phyloP scores from a whole-genome alignment of 2,329 filamentous ascomycete species.

The Trichoderma oligosporum region DNA sequence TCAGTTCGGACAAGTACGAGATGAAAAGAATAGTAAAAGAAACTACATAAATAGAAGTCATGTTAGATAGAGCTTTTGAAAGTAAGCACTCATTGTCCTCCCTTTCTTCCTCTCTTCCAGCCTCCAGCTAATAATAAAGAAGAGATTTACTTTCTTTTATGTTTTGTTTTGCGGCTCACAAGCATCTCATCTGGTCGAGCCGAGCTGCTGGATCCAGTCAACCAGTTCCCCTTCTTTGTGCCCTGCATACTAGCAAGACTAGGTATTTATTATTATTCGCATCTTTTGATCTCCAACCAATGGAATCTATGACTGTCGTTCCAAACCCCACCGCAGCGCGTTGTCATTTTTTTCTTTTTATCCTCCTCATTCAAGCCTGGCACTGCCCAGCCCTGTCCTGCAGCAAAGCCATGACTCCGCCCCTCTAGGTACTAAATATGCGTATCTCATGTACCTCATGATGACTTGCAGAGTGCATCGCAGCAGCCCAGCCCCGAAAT shows the following conservation, averaged over 20 bases:
- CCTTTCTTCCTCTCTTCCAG: no score
- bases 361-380: no score
- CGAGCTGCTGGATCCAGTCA: no score
- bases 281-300: neutral
- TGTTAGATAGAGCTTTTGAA: no score
- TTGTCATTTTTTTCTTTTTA: neutral
- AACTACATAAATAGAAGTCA: no score
- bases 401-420: slow-evolving; percentile 3
- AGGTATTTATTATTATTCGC: neutral
- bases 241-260: slow-evolving; percentile 14
- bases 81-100: no score
- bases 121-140: no score
- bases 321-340: slow-evolving; percentile 1
- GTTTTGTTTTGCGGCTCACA: no score
- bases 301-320: neutral
- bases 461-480: slow-evolving; percentile 19
- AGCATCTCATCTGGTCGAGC: no score
- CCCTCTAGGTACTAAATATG: neutral
- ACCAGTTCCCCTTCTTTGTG: neutral
- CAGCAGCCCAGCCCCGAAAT: slow-evolving; percentile 2
- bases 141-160: no score
- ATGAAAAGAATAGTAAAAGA: no score
- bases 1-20: slow-evolving; percentile 15
- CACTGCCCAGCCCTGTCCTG: neutral
- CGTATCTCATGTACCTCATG: neutral